Base-by-base conservation (phyloP, 2,329 filamentous ascomycete species). In the Xylaria sp. region DNA sequence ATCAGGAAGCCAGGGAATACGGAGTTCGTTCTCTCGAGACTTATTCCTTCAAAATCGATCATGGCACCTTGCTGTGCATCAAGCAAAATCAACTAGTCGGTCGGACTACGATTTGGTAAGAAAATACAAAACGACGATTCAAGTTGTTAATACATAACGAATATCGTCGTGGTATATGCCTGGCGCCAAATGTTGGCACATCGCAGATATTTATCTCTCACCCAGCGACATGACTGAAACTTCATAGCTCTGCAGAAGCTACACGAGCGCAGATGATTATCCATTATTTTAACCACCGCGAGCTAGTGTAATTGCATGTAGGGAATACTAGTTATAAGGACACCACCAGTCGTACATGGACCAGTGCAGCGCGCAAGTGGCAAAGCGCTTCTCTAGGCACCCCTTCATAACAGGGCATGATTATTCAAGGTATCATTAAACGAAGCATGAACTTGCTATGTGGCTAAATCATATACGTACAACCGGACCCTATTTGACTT, bases 401-500 rank as follows among this genome's bases (percentile, higher is more conserved):
- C 25, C 19, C 47, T 55, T 42, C 31, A 19, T 42, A 42, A 19
- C n/a, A 28, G 7, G 25, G 42, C 23, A 49, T 31, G 31, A 51
- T 8, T 59, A 59, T 66, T 35, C 47, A 61, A 65, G 65, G 65
- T 66, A 64, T 66, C 63, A 64, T 67, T 61, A 53, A n/a, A 49
- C 43, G 52, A 60, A 55, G 38, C 21, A 59, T 40, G 47, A n/a
- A 17, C 50, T 59, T 60, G 40, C 54, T 61, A 45, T 3, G 45
- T 19, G 14, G 33, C 38, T 51, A 49, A 61, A 56, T 31, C 28
- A 62, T 61, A 68, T 53, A 61, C 37, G 60, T 64, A 52, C 25
- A 57, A 42, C 31, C 19, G 35, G n/a, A 38, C 28, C 15, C 11
- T 73, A 96, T 78, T 94, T 95, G 51, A 97, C 87, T 79, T 92